These are phyloP conservation scores for Papiliotrema flavescens DNA, from an alignment of 1,284 basidiomycete species.

Conservation along the genomic window DNA sequence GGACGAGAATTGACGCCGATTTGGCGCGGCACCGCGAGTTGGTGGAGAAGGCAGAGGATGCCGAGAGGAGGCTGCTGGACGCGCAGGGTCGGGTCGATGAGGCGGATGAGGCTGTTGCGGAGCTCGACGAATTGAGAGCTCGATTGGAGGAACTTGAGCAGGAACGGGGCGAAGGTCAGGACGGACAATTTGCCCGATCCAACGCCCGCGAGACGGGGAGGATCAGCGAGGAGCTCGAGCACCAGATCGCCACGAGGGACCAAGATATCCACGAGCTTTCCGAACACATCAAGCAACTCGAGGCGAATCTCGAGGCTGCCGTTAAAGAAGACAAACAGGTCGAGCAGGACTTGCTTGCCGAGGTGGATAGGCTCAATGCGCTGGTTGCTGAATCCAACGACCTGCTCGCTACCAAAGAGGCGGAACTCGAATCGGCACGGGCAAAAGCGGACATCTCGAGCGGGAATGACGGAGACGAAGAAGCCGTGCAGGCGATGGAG, in stretches of 20 bases:
- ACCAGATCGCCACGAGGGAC: conserved; percentile 13
- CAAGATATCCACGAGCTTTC: conserved; percentile 17
- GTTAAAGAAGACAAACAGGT: conserved; percentile 4
- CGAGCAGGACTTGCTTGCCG: conserved; percentile 3
- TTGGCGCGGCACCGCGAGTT: background rate
- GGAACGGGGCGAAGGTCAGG: background rate
- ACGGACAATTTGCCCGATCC: conserved; percentile 1
- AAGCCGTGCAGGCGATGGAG: conserved; percentile 57
- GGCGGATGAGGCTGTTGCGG: background rate
- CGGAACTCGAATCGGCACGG: conserved; percentile 27
- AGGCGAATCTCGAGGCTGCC: conserved; percentile 7
- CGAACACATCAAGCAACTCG: conserved; percentile 6
- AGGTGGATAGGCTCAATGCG: conserved; percentile 14
- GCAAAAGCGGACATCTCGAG: conserved; percentile 4
- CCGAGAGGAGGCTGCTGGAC: conserved; percentile 4
- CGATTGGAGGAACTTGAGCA: background rate
- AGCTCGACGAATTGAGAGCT: conserved; percentile 7
- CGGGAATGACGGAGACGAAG: conserved; percentile 19
- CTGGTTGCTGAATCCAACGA: conserved; percentile 18
- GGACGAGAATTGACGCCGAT: background rate
- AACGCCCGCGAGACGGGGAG: background rate
- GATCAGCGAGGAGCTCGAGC: conserved; percentile 11
- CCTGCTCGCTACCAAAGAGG: conserved; percentile 22
- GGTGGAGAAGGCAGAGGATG: background rate
- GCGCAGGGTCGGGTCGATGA: background rate